Conservation (phyloP, 106 monocot genomes). For the Xerophyta viscosa region DNA sequence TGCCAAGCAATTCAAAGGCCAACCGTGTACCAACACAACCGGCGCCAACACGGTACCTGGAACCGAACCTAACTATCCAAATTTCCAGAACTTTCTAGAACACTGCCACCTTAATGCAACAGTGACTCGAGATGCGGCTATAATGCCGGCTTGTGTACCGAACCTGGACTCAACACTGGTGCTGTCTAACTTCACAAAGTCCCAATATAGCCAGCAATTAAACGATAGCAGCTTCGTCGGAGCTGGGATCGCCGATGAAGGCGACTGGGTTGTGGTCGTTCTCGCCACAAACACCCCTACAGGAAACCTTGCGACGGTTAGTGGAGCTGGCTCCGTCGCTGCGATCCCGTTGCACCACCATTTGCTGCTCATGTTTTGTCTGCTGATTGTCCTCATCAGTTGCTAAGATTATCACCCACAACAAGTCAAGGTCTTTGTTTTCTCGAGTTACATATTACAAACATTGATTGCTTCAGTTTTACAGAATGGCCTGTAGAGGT, state of each 20-base stretch:
- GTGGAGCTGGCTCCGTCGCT: conserved; percentile 5
- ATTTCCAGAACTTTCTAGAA: conserved; percentile 47
- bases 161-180: conserved; percentile 37
- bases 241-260: conserved; percentile 71
- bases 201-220: conserved; percentile 51
- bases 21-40: conserved; percentile 70
- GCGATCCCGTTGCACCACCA: conserved; percentile 3
- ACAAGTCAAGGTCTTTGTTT: too few species aligned
- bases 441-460: too few species aligned
- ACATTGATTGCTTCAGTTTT: too few species aligned
- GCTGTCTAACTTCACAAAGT: conserved; percentile 79
- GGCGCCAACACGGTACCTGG: conserved; percentile 72
- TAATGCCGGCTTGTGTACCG: conserved; percentile 81
- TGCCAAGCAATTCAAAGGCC: conserved; percentile 55
- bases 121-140: conserved; percentile 47
- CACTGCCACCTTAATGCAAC: conserved; percentile 66
- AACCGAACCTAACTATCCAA: conserved; percentile 62
- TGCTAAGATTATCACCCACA: too few species aligned
- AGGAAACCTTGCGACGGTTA: conserved; percentile 25
- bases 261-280: conserved; percentile 79
- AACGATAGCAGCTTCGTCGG: conserved; percentile 47
- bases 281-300: conserved; percentile 52
- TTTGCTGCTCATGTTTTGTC: conserved; percentile 27
- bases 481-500: too few species aligned
- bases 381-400: conserved; percentile 15